Percentiles rank a stretch among this genome's conserved stretches.
Conservation (phyloP, 495 filamentous ascomycete species). For the Patellaria atrata region DNA sequence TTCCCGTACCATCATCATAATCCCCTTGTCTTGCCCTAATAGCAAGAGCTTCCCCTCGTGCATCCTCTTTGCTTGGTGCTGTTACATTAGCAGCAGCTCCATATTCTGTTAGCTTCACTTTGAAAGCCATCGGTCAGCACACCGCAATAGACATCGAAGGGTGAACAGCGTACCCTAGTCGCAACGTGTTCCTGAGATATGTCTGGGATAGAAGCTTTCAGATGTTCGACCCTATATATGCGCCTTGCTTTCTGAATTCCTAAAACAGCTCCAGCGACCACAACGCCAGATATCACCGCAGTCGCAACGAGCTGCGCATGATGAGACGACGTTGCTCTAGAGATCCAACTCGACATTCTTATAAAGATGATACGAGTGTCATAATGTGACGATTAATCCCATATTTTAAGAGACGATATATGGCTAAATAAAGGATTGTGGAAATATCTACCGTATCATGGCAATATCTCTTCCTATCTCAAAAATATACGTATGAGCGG, state of each 20-base stretch:
- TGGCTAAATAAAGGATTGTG: too few relatives aligned
- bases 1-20: slow-evolving; percentile 86
- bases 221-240: slow-evolving; percentile 21
- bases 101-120: slow-evolving; percentile 58
- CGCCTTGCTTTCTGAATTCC: slow-evolving; percentile 26
- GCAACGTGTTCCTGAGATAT: slow-evolving; percentile 23
- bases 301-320: slow-evolving; percentile 58
- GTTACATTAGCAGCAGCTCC: slow-evolving; percentile 46
- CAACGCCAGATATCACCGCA: slow-evolving; percentile 58
- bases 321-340: slow-evolving; percentile 37
- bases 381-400: too few relatives aligned
- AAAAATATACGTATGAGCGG: too few relatives aligned
- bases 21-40: slow-evolving; percentile 70
- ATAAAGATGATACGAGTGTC: too few relatives aligned
- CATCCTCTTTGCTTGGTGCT: slow-evolving; percentile 54
- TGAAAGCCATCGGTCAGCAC: slow-evolving; percentile 9
- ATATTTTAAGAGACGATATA: too few relatives aligned
- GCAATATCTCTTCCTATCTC: too few relatives aligned
- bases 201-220: slow-evolving; percentile 30
- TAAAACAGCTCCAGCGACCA: slow-evolving; percentile 54
- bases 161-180: slow-evolving; percentile 16
- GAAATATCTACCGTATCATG: too few relatives aligned
- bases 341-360: slow-evolving; percentile 44
- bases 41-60: slow-evolving; percentile 60
- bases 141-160: too few relatives aligned